A percentile compares a stretch with the other conserved stretches of the same genome.
Conservation (phyloP, 2,329 filamentous ascomycete genomes). For the Alternaria sp. region DNA sequence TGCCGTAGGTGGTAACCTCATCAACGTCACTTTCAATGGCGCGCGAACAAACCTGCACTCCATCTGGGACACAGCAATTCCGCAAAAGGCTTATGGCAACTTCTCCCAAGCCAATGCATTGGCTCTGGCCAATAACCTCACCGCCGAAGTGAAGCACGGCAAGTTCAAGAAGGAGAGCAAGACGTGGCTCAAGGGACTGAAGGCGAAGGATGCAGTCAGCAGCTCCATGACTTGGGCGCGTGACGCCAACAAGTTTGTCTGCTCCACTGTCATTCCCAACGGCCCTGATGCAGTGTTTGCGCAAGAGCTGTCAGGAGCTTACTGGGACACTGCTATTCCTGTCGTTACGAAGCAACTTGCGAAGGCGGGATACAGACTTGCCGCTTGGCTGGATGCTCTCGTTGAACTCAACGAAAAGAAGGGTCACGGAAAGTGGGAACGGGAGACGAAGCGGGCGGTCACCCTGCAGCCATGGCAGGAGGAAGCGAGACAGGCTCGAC, state of each 20-base stretch:
- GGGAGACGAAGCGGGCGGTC: constrained; percentile 18
- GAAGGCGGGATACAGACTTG: constrained; percentile 46
- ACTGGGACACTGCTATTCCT: constrained; percentile 47
- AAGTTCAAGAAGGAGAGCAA: constrained; percentile 41
- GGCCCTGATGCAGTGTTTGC: constrained; percentile 46
- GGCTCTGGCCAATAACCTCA: constrained; percentile 49
- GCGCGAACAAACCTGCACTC: constrained; percentile 52
- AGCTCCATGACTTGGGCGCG: constrained; percentile 52
- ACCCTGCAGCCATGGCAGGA: constrained; percentile 37
- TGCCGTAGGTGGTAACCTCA: constrained; percentile 53
- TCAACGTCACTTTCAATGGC: constrained; percentile 54
- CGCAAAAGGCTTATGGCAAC: constrained; percentile 51
- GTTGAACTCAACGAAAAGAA: constrained; percentile 27
- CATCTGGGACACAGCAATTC: constrained; percentile 55
- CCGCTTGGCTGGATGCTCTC: constrained; percentile 40
- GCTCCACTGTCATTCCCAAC: constrained; percentile 50
- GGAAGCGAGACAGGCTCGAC: constrained; percentile 32
- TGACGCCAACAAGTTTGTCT: constrained; percentile 54
- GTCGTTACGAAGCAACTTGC: constrained; percentile 54
- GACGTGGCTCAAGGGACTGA: constrained; percentile 48
- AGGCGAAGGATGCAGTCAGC: constrained; percentile 43
- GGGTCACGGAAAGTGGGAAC: constrained; percentile 13
- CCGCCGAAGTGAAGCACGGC: constrained; percentile 48
- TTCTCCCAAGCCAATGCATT: constrained; percentile 48
- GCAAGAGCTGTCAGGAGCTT: constrained; percentile 47